phyloP scores from a whole-genome alignment of 345 rosid genomes.

The Bruguiera parviflora region DNA sequence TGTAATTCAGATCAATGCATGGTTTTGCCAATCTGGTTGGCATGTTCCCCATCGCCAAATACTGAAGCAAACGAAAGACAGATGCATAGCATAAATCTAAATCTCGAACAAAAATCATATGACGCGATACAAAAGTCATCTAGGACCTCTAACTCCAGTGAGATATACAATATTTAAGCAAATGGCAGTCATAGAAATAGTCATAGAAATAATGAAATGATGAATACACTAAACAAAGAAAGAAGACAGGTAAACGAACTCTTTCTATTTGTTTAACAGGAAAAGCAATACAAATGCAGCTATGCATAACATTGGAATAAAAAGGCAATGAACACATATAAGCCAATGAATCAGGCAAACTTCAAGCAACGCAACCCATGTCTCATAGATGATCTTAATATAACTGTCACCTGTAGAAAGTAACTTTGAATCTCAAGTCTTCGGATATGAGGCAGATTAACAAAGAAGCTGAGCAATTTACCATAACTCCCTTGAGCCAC shows the following conservation, averaged over 20 bases:
- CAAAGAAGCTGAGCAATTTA: slow-evolving; percentile 60
- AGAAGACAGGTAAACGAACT: neutral
- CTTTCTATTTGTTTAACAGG: neutral
- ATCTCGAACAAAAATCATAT: slow-evolving; percentile 7
- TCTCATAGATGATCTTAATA: neutral
- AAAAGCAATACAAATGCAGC: too few species aligned
- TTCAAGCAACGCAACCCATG: neutral
- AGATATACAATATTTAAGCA: neutral
- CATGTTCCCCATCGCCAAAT: slow-evolving; percentile 50
- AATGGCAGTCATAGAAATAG: too few species aligned
- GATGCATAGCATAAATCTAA: slow-evolving; percentile 2
- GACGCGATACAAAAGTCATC: neutral
- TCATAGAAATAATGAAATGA: too few species aligned
- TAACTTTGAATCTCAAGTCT: slow-evolving; percentile 68
- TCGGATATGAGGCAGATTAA: slow-evolving; percentile 56
- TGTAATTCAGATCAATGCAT: slow-evolving; percentile 56
- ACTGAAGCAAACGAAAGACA: slow-evolving; percentile 38
- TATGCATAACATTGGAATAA: too few species aligned
- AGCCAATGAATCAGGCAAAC: neutral
- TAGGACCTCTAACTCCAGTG: neutral
- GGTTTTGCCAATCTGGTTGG: slow-evolving; percentile 50
- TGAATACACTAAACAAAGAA: neutral
- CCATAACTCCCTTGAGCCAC: slow-evolving; percentile 29
- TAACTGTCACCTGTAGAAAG: slow-evolving; percentile 52
- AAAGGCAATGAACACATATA: neutral